Base-by-base conservation (phyloP, 257 asterid genomes). In the Solanum clarkiae region DNA sequence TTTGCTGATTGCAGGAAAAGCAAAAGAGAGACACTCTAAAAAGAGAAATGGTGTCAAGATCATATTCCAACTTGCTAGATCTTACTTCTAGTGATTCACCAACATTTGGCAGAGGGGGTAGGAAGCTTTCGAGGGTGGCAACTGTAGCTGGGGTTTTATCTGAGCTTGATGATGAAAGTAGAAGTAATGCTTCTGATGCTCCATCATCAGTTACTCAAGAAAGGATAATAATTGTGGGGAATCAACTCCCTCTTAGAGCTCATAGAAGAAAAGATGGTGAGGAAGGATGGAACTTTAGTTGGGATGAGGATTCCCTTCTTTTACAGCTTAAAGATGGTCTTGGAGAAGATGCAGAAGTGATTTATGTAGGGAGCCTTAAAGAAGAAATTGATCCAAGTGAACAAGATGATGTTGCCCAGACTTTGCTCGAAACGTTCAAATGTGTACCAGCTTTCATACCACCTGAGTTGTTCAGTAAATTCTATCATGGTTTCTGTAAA, bases 371-470 rank as follows among this genome's bases (percentile, higher is more conserved):
- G 55, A 88, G 94, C 85, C 92, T 95, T 36, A 92, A 92, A 89
- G 97, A 93, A 90, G 94, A 91, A 70, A 90, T 95, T 32, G 95
- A 93, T 24, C 86, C 82, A 0, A 86, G 86, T 60, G 95, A 94
- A 57, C 98, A 95, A 84, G 98, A 95, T 13, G 93, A 94, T 13
- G 93, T 94, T 6, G 94, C 98, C 3, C 98, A 94, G 86, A 91
- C 92, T 3, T 87, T 95, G 88, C 97, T 95, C 4, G 98, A 95
- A 70, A 90, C 89, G 7, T 95, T 93, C 89, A 95, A 95, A 80
- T 95, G 98, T 55, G 98, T 93, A 68, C 98, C 98, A 4, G 98
- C 98, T 86, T 95, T 95, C 86, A 92, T 94, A 84, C 97, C 95
- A 8, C 94, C 93, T 1, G 97, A 91, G 66, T 89, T 95, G 40